Percentiles rank a stretch among this genome's conserved stretches.
Evolutionary conservation across 768 basidiomycete genomes (phyloP).

Genomic region (Symmetrospora coprosmae): DNA sequence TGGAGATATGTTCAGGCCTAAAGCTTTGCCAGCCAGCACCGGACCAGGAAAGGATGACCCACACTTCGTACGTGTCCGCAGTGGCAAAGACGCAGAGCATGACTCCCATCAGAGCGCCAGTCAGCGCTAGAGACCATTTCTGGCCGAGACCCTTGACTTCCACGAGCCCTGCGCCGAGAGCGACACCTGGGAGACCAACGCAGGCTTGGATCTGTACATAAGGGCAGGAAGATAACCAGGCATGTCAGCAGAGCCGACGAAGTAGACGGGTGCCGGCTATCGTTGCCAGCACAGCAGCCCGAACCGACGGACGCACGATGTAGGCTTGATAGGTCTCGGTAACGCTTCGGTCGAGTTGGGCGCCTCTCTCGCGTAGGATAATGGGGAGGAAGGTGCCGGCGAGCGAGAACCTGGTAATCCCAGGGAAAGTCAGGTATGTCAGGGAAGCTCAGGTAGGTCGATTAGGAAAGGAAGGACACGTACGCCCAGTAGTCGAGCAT

Average conservation of each 20-base stretch:
- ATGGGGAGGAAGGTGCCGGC: constrained; percentile 38
- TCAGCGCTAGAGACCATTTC: constrained; percentile 15
- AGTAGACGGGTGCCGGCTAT: not conserved
- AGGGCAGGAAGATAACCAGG: not conserved
- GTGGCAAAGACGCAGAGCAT: constrained; percentile 10
- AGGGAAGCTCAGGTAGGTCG: constrained; percentile 30
- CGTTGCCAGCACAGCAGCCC: not conserved
- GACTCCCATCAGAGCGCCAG: constrained; percentile 1
- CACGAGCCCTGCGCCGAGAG: constrained; percentile 9
- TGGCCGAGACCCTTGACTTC: constrained; percentile 17
- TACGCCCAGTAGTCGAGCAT: constrained; percentile 34
- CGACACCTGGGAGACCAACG: constrained; percentile 20
- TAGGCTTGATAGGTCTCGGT: constrained; percentile 38
- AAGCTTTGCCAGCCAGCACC: not conserved
- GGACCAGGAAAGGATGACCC: too few species aligned
- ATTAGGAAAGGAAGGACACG: not conserved
- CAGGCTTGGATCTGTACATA: not conserved
- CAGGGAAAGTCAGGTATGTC: too few species aligned
- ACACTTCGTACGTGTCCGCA: not conserved
- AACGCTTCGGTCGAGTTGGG: constrained; percentile 31
- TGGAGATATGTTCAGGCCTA: not conserved
- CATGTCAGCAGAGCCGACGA: not conserved
- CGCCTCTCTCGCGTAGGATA: constrained; percentile 36
- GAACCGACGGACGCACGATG: too few species aligned
- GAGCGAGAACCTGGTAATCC: too few species aligned